Percentiles rank a stretch among this genome's conserved stretches.
phyloP scores from a whole-genome alignment of 345 rosid species.

The Sisymbrium altissimum region DNA sequence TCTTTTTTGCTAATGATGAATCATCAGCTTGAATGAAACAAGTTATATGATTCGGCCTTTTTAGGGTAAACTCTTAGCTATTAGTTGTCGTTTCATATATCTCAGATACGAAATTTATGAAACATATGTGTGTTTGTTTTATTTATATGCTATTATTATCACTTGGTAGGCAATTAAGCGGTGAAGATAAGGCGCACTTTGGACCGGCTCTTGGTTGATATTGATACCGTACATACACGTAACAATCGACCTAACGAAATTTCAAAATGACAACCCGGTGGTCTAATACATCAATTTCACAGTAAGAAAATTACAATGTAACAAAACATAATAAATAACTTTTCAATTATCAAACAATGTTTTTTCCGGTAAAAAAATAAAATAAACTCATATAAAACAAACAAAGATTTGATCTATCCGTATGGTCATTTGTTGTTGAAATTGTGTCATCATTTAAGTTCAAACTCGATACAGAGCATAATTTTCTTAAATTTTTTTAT shows the following conservation, averaged over 20 bases:
- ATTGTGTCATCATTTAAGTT: background rate
- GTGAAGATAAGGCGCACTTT: conserved; percentile 7
- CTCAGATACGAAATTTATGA: background rate
- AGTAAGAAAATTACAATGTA: background rate
- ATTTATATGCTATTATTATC: background rate
- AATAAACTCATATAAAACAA: background rate
- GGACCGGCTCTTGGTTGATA: conserved; percentile 10
- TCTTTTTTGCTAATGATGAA: background rate
- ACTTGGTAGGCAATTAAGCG: background rate
- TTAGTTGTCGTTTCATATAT: background rate
- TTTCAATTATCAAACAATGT: background rate
- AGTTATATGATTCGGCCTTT: background rate
- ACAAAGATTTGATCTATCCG: background rate
- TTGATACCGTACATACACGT: background rate
- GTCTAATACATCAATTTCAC: background rate
- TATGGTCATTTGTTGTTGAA: background rate
- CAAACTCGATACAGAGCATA: background rate
- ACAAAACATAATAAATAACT: background rate
- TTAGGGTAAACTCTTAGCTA: conserved; percentile 3
- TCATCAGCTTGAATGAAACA: conserved; percentile 2
- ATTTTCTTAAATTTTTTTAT: background rate
- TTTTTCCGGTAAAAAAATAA: background rate
- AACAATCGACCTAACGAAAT: background rate
- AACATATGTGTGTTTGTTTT: background rate
- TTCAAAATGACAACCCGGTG: background rate